These are phyloP conservation scores for Sordariomycetes sp. DNA, from an alignment of 2,329 filamentous ascomycete genomes.

Conservation along the genomic window DNA sequence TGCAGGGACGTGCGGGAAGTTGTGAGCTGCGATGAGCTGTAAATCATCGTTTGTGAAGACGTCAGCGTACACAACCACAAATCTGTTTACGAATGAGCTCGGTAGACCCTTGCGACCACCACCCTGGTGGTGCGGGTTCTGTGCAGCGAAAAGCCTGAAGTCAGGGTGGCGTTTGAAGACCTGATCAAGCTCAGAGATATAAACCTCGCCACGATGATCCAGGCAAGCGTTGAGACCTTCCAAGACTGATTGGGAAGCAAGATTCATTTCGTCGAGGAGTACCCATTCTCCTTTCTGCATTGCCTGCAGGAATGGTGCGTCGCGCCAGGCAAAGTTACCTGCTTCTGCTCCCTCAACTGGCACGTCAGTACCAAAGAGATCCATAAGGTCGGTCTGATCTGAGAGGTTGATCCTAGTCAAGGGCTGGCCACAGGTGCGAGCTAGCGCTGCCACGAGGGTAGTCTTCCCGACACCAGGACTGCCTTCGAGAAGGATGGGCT, in stretches of 20 bases:
- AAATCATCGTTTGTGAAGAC: slow-evolving; percentile 77
- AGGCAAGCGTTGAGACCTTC: slow-evolving; percentile 95
- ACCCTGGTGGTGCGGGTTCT: slow-evolving; percentile 96
- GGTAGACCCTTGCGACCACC: slow-evolving; percentile 91
- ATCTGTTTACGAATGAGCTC: slow-evolving; percentile 94
- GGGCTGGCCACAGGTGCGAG: slow-evolving; percentile 68
- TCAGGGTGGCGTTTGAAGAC: slow-evolving; percentile 82
- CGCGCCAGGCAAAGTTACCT: slow-evolving; percentile 89
- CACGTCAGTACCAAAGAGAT: slow-evolving; percentile 93
- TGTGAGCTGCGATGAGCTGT: slow-evolving; percentile 67
- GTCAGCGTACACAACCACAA: slow-evolving; percentile 95
- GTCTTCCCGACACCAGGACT: slow-evolving; percentile 99
- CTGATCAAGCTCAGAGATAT: slow-evolving; percentile 89
- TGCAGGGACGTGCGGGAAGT: slow-evolving; percentile 56
- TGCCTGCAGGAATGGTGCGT: slow-evolving; percentile 88
- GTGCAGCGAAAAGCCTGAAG: slow-evolving; percentile 92
- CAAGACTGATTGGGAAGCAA: slow-evolving; percentile 92
- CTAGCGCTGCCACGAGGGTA: slow-evolving; percentile 78
- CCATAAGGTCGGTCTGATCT: slow-evolving; percentile 95
- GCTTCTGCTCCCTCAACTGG: slow-evolving; percentile 87
- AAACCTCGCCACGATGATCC: slow-evolving; percentile 92
- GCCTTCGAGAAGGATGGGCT: slow-evolving; percentile 90
- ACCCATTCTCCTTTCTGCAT: slow-evolving; percentile 99
- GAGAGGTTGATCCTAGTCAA: slow-evolving; percentile 94
- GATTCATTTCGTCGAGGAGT: slow-evolving; percentile 94